Evolutionary conservation across 2,329 filamentous ascomycete species (phyloP).

Genomic region (Fusarium buharicum): DNA sequence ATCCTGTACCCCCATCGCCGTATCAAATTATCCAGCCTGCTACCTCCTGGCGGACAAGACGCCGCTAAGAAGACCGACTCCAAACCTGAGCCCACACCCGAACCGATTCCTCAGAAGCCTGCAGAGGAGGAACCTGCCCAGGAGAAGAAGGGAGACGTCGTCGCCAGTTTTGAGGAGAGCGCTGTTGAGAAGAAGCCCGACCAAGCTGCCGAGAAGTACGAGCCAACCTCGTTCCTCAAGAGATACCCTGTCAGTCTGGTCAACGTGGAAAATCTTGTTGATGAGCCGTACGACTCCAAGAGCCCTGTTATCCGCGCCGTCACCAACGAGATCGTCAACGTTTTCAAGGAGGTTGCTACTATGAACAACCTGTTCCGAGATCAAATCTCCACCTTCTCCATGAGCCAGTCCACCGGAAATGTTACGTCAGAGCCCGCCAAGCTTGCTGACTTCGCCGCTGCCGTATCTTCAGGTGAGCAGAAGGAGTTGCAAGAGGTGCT

Average conservation of each 20-base stretch:
- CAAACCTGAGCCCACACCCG: conserved; percentile 63
- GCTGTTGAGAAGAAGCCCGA: conserved; percentile 69
- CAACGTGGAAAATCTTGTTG: conserved; percentile 91
- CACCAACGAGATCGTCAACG: conserved; percentile 97
- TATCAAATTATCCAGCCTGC: conserved; percentile 86
- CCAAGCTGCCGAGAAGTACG: conserved; percentile 68
- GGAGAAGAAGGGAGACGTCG: conserved; percentile 90
- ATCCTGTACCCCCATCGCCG: conserved; percentile 96
- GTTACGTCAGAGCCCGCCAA: conserved; percentile 95
- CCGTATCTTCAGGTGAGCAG: conserved; percentile 93
- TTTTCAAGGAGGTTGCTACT: conserved; percentile 95
- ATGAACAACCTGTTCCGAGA: conserved; percentile 96
- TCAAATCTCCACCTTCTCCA: conserved; percentile 96
- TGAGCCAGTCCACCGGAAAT: conserved; percentile 93
- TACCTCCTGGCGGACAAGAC: conserved; percentile 71
- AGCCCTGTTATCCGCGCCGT: conserved; percentile 89
- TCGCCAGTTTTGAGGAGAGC: conserved; percentile 94
- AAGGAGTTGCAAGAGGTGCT: conserved; percentile 93
- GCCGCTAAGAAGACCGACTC: conserved; percentile 61
- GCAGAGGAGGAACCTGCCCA: conserved; percentile 62
- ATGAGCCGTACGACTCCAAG: conserved; percentile 91
- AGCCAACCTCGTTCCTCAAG: conserved; percentile 89
- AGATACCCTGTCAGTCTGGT: conserved; percentile 94
- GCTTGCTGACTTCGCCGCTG: conserved; percentile 95
- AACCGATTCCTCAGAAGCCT: conserved; percentile 67